Evolutionary conservation across 768 basidiomycete species (phyloP).

Genomic region (Nidularia sp.): DNA sequence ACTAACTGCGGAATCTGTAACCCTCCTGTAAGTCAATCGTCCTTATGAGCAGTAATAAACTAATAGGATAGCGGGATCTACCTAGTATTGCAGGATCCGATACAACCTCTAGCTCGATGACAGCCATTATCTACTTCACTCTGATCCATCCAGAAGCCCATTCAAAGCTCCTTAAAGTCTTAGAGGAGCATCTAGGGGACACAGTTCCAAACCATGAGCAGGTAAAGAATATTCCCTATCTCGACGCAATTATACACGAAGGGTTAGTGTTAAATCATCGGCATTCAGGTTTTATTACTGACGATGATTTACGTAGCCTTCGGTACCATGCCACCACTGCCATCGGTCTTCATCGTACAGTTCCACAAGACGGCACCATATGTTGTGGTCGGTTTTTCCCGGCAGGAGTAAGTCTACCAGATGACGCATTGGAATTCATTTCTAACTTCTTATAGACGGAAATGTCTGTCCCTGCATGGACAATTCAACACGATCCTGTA

Average conservation of each 20-base stretch:
- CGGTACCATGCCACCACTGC: constrained; percentile 29
- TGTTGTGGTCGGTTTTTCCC: constrained; percentile 18
- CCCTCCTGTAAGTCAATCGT: neutral
- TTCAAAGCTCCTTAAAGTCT: constrained; percentile 8
- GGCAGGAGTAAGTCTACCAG: constrained; percentile 16
- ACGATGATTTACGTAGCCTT: constrained; percentile 8
- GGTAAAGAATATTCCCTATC: constrained; percentile 21
- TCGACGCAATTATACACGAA: constrained; percentile 21
- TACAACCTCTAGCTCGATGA: constrained; percentile 25
- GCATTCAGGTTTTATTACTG: neutral
- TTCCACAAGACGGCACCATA: constrained; percentile 19
- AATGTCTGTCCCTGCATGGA: neutral
- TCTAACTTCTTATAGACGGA: neutral
- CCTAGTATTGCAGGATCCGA: constrained; percentile 28
- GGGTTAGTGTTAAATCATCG: constrained; percentile 4
- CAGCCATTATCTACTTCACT: constrained; percentile 21
- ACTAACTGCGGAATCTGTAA: neutral
- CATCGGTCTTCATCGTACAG: constrained; percentile 27
- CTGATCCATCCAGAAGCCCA: constrained; percentile 16
- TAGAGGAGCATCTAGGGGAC: constrained; percentile 5
- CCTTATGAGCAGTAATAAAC: neutral
- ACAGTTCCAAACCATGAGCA: constrained; percentile 12
- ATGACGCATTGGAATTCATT: neutral
- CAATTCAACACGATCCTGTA: neutral
- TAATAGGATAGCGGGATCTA: neutral